Evolutionary conservation across 768 basidiomycete species (phyloP), one percentile per base, ranked within the genome.

Genomic region (Suillus subalutaceus): DNA sequence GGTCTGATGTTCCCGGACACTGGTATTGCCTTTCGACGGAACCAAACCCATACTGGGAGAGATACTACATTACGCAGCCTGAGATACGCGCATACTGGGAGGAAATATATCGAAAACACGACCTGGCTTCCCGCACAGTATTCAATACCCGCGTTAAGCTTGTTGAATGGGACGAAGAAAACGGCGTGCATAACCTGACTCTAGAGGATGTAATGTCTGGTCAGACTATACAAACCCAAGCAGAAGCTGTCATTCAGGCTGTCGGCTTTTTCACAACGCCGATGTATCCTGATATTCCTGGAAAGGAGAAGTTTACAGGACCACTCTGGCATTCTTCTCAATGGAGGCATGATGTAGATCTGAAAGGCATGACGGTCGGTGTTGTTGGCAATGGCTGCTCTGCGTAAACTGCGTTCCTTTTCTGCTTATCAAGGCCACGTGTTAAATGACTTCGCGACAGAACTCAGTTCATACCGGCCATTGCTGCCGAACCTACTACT

Each of bases 351-450:
- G 84, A 84, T 69, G 80, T 89, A 20, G 72, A 80, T 53, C 71
- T 89, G 64, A 76, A 76, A 65, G 83, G 83, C 2, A 88, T 87
- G 74, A 77, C 80, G 35, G 81, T 90, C 8, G 88, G 84, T 1
- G 84, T 90, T 16, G 84, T 89, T 71, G 88, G 88, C 46, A 88
- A 88, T 70, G 88, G 87, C 4, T 88, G 84, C 67, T 86, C 85
- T 50, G 87, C 82, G 82, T 87, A 71, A 69, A 82, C 79, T 43
- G 55, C 35, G 6, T 67, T 68, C 32, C 68, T 70, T 65, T 65
- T 52, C 63, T 58, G 35, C 50, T 5, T 67, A 64, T 48, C 59
- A 41, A 35, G 48, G 60, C 64, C 57, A 55, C 60, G 64, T 57
- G 55, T 58, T 63, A 56, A 66, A 41, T 68, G 37, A 43, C 73